Conservation (phyloP, 352 stramenopile species). For the Aphanomyces stellatus region DNA sequence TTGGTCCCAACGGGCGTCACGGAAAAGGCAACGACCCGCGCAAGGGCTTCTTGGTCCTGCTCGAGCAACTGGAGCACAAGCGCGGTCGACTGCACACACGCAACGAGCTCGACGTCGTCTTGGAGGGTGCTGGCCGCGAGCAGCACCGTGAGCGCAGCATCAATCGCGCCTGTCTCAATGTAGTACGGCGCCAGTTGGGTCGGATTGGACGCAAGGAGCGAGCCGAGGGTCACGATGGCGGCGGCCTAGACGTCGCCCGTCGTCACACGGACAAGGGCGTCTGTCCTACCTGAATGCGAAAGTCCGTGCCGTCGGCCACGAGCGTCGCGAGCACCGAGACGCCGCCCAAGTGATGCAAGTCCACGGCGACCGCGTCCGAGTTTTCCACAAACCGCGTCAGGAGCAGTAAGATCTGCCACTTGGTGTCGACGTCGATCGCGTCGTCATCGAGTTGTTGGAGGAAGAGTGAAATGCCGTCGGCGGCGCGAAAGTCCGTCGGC, state of each 20-base stretch:
- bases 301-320: not conserved
- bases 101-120: slow-evolving; percentile 12
- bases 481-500: not conserved
- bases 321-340: not conserved
- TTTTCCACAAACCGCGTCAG: slow-evolving; percentile 15
- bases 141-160: not conserved
- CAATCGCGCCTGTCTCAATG: not conserved
- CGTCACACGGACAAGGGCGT: not conserved
- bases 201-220: not conserved
- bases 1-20: not conserved
- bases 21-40: not conserved
- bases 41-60: not conserved
- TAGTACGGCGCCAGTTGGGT: not conserved
- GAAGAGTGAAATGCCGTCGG: not conserved
- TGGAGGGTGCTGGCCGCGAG: not conserved
- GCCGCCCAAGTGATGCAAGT: not conserved
- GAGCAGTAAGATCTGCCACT: slow-evolving; percentile 12
- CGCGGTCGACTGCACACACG: slow-evolving; percentile 3
- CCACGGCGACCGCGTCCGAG: not conserved
- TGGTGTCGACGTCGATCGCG: not conserved
- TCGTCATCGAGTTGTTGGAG: not conserved
- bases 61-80: slow-evolving; percentile 14
- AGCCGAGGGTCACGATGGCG: not conserved
- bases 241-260: not conserved
- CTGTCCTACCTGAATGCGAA: slow-evolving; percentile 9